Conservation (phyloP, 257 asterid genomes). For the Gentiana straminea region DNA sequence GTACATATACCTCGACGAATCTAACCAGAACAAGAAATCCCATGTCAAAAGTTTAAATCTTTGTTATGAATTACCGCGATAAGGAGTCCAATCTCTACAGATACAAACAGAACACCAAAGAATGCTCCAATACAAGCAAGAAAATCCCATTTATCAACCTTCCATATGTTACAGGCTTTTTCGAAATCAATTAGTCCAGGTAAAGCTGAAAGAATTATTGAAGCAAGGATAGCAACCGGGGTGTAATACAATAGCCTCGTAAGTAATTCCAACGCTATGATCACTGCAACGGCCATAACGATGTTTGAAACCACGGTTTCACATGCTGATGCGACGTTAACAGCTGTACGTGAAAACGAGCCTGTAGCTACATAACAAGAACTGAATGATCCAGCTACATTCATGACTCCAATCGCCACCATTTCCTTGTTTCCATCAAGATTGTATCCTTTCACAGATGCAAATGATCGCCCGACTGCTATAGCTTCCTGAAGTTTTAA, state of each 20-base stretch:
- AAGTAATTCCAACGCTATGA: slow-evolving; percentile 18
- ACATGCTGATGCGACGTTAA: slow-evolving; percentile 71
- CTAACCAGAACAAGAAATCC: too few relatives aligned
- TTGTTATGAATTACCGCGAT: slow-evolving; percentile 21
- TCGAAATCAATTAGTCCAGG: slow-evolving; percentile 28
- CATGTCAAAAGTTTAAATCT: neutral
- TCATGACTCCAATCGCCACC: slow-evolving; percentile 35
- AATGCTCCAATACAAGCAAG: slow-evolving; percentile 34
- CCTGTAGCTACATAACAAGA: slow-evolving; percentile 51
- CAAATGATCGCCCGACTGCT: slow-evolving; percentile 39
- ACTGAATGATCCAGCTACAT: slow-evolving; percentile 32
- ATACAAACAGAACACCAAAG: slow-evolving; percentile 28
- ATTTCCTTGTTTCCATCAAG: slow-evolving; percentile 42
- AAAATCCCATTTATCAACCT: slow-evolving; percentile 32
- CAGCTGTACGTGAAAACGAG: slow-evolving; percentile 69
- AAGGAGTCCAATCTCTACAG: slow-evolving; percentile 34
- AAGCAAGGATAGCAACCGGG: slow-evolving; percentile 28
- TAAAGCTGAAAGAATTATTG: slow-evolving; percentile 33
- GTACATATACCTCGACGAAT: too few relatives aligned
- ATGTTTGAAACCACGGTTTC: slow-evolving; percentile 58
- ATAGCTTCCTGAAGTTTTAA: slow-evolving; percentile 29
- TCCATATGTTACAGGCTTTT: slow-evolving; percentile 29
- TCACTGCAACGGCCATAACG: slow-evolving; percentile 38
- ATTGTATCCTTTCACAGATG: slow-evolving; percentile 27
- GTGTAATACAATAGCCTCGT: slow-evolving; percentile 31